Percentiles rank a stretch among this genome's conserved stretches.
Conservation (phyloP, 441 rosid species). For the Eruca vesicaria region DNA sequence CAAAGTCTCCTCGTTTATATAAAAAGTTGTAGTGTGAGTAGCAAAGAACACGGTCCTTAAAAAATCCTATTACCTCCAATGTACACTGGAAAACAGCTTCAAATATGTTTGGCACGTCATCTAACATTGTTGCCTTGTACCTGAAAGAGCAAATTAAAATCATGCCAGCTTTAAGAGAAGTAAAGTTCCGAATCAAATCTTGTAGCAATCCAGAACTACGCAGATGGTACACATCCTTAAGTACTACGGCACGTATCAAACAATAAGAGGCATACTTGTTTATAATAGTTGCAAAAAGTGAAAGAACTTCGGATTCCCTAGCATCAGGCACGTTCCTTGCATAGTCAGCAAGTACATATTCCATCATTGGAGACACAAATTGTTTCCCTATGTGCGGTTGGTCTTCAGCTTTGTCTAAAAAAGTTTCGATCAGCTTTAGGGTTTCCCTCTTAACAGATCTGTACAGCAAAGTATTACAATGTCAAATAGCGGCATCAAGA, state of each 20-base stretch:
- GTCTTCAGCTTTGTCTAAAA: conserved; percentile 99
- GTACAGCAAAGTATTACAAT: conserved; percentile 29
- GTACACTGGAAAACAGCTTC: conserved; percentile 99
- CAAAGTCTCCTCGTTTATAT: neutral
- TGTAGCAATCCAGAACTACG: neutral
- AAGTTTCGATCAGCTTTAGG: conserved; percentile 97
- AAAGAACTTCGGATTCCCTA: conserved; percentile 99
- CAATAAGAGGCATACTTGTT: conserved; percentile 64
- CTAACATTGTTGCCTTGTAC: conserved; percentile 94
- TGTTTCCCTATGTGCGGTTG: conserved; percentile 98
- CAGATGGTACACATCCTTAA: neutral
- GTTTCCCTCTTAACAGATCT: conserved; percentile 99
- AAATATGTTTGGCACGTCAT: conserved; percentile 96
- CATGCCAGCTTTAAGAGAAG: conserved; percentile 3
- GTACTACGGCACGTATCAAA: neutral
- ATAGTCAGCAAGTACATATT: conserved; percentile 96
- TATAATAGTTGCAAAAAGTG: conserved; percentile 98
- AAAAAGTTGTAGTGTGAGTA: neutral
- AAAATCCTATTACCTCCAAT: conserved; percentile 63
- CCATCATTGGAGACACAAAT: conserved; percentile 99
- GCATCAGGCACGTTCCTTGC: conserved; percentile 99
- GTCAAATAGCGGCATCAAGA: conserved; percentile 10
- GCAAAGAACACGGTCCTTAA: neutral
- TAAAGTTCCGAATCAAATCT: neutral
- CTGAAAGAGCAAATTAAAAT: conserved; percentile 39